Conservation (phyloP, 2,329 filamentous ascomycete species). For the Chaetomium globosum region DNA sequence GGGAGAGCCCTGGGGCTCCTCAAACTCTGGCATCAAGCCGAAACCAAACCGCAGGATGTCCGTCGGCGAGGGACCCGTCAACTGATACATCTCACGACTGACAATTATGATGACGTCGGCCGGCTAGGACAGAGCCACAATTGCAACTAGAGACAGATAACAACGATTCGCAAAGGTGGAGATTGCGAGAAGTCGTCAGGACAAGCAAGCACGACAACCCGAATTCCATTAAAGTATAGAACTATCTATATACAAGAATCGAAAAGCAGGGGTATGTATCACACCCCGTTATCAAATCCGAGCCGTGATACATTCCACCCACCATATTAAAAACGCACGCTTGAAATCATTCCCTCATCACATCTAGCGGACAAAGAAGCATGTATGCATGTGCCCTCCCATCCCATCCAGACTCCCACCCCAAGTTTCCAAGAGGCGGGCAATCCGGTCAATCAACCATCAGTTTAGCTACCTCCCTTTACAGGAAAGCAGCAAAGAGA, state of each 20-base stretch:
- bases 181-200: not conserved
- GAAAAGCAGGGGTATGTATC: conserved; percentile 3
- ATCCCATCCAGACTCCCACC: not conserved
- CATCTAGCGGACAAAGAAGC: not conserved
- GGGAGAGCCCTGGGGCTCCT: no score
- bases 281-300: conserved; percentile 7
- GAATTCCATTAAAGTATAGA: conserved; percentile 18
- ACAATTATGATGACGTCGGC: not conserved
- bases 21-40: no score
- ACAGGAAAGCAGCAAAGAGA: conserved; percentile 33
- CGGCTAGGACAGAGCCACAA: not conserved
- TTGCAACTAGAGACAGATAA: not conserved
- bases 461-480: conserved; percentile 5
- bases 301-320: conserved; percentile 12
- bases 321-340: not conserved
- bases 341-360: conserved; percentile 11
- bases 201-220: conserved; percentile 15
- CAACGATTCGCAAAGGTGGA: not conserved
- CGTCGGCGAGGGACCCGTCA: no score
- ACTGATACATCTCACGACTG: no score
- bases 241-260: conserved; percentile 21
- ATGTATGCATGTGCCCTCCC: no score
- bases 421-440: conserved; percentile 9
- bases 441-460: not conserved
- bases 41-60: no score